phyloP scores from a whole-genome alignment of 1,284 basidiomycete genomes.

The Vanrija pseudolonga region DNA sequence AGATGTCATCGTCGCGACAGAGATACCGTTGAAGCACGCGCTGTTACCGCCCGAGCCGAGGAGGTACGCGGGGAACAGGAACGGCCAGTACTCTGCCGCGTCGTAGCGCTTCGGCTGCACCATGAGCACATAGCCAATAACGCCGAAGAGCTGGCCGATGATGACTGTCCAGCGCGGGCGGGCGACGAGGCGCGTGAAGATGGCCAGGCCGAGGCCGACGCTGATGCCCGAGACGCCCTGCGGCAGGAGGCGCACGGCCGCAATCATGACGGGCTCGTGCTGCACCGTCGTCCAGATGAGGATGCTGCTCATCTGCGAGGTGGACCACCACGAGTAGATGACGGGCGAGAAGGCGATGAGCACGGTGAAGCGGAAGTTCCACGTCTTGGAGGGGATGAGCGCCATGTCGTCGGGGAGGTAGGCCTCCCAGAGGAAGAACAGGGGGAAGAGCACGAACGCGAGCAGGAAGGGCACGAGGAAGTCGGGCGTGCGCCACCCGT shows the following conservation, averaged over 20 bases:
- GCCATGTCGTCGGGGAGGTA: constrained; percentile 9
- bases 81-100: constrained; percentile 36
- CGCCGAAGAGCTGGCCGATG: constrained; percentile 18
- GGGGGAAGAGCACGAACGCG: constrained; percentile 23
- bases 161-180: constrained; percentile 19
- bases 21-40: constrained; percentile 20
- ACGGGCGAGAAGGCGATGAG: constrained; percentile 21
- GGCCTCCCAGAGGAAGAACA: constrained; percentile 29
- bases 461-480: constrained; percentile 35
- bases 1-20: constrained; percentile 36
- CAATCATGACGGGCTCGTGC: constrained; percentile 7
- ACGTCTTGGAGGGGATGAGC: constrained; percentile 21
- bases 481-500: constrained; percentile 22
- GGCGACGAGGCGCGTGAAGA: background rate
- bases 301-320: constrained; percentile 4
- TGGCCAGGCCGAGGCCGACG: background rate
- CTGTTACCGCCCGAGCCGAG: constrained; percentile 33
- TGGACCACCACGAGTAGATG: constrained; percentile 20
- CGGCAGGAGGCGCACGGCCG: constrained; percentile 14
- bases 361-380: constrained; percentile 29
- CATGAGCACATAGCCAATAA: constrained; percentile 7
- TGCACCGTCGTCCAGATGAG: background rate
- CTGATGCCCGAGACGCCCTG: constrained; percentile 7
- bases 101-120: constrained; percentile 9
- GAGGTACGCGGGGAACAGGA: constrained; percentile 31